These are phyloP conservation scores for Suhomyces sp. DNA, from an alignment of 805 yeast genomes.

Conservation along the genomic window DNA sequence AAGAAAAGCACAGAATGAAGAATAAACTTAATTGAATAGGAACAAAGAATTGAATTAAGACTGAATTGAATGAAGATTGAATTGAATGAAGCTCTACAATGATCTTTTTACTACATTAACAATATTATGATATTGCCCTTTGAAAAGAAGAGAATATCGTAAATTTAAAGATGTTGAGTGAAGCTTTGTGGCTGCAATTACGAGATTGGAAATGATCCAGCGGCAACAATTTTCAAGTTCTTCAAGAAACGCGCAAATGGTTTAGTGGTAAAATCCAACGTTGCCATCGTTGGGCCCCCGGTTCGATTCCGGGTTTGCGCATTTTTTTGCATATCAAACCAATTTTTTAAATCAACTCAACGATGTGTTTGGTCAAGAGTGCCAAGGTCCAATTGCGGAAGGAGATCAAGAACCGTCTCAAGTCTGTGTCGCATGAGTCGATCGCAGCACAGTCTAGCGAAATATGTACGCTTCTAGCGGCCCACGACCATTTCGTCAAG, in stretches of 20 bases:
- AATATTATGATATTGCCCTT: too few species aligned
- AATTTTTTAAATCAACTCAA: background rate
- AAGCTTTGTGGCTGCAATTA: too few species aligned
- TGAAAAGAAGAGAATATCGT: too few species aligned
- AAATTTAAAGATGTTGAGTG: too few species aligned
- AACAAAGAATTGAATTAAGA: too few species aligned
- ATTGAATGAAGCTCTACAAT: too few species aligned
- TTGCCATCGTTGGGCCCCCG: constrained; percentile 8
- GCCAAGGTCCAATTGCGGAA: constrained; percentile 25
- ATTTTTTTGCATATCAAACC: background rate
- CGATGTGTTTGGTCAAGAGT: background rate
- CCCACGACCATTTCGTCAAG: constrained; percentile 33
- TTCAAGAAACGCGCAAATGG: constrained; percentile 2
- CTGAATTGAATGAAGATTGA: too few species aligned
- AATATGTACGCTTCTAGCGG: constrained; percentile 18
- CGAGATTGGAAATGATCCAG: too few species aligned
- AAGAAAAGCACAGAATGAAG: too few species aligned
- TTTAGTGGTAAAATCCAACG: constrained; percentile 7
- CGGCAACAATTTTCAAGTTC: background rate
- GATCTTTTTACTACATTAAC: too few species aligned
- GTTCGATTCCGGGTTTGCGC: constrained; percentile 8
- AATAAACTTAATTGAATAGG: too few species aligned
- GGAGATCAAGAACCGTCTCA: constrained; percentile 21
- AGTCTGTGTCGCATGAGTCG: constrained; percentile 12
- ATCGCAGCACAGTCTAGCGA: constrained; percentile 23